Base-by-base conservation (phyloP, 2,329 filamentous ascomycete species). In the Neobulgaria alba region DNA sequence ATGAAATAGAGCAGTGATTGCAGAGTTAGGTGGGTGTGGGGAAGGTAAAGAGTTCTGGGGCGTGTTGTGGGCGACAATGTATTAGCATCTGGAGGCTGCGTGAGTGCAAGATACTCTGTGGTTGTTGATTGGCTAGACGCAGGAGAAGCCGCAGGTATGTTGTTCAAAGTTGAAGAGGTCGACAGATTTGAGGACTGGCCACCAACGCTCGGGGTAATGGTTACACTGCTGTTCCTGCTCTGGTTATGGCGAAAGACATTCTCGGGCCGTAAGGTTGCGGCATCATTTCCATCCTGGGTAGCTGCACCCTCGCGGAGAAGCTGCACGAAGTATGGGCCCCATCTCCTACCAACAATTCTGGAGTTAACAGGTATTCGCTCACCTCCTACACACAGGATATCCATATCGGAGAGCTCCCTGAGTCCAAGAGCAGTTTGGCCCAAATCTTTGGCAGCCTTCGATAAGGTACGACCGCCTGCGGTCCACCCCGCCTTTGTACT, bases 261-360 rank as follows among this genome's bases (percentile, higher is more conserved):
- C 3, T 72, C 70, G 2, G 85, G 81, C 34, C 87, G 75, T 21
- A 94, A 64, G 1, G 87, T 92, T 19, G 79, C 74, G 0, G 82
- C 75, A 52, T 95, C 88, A 40, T 78, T 76, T 2, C 81, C 84
- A 39, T 84, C 80, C 42, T 82, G 74, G 10, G 77, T 78, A 15
- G 26, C 72, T 2, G 84, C 79, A 3, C 72, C 71, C 61, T 95
- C 89, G 19, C 85, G 78, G 8, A 96, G 70, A 2, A 98, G 72
- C 58, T 94, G 86, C 41, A 95, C 87, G 64, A 98, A 96, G 60
- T 94, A 95, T 0, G 88, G 87, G 0, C 92, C 92, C 92, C 92
- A 98, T 57, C 92, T 73, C 19, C 87, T 77, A 8, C 85, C 82
- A 12, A 96, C 73, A 12, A 98, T 76, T 42, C 88, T 79, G 5